Evolutionary conservation across 768 basidiomycete genomes (phyloP).

Genomic region (Phylloporus arenicola): DNA sequence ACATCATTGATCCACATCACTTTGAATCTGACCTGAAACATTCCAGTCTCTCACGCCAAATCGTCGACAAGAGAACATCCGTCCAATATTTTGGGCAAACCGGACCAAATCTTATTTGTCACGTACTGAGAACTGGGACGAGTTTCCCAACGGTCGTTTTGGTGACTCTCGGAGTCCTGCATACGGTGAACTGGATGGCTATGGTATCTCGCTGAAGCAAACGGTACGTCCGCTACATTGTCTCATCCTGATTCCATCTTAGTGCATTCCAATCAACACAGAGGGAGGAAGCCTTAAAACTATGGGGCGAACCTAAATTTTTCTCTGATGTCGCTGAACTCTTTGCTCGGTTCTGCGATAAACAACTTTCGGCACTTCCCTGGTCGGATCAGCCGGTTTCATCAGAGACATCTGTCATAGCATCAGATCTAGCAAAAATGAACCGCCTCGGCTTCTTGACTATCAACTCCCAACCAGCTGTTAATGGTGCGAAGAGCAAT

Average conservation of each 20-base stretch:
- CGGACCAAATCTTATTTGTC: constrained; percentile 91
- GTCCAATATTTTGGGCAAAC: constrained; percentile 99
- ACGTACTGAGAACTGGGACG: constrained; percentile 98
- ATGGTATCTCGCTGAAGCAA: constrained; percentile 89
- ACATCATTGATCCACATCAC: constrained; percentile 14
- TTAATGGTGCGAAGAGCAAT: constrained; percentile 82
- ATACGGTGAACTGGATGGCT: constrained; percentile 96
- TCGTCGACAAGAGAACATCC: constrained; percentile 85
- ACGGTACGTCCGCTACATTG: constrained; percentile 44
- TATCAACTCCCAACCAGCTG: constrained; percentile 96
- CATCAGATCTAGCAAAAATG: constrained; percentile 72
- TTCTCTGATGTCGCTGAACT: constrained; percentile 62
- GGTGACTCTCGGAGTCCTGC: constrained; percentile 97
- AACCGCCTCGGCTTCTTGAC: constrained; percentile 92
- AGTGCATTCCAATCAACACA: constrained; percentile 35
- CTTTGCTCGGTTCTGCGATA: constrained; percentile 80
- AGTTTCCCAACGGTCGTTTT: constrained; percentile 98
- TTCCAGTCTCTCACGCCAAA: constrained; percentile 83
- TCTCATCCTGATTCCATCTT: constrained; percentile 1
- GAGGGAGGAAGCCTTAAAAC: constrained; percentile 81
- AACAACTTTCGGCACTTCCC: constrained; percentile 71
- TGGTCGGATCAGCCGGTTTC: constrained; percentile 93
- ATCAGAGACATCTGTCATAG: constrained; percentile 77
- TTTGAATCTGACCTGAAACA: constrained; percentile 4
- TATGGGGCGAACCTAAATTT: constrained; percentile 81